Conservation (phyloP, 306 rosid genomes). For the Vigna reflexopilosa region DNA sequence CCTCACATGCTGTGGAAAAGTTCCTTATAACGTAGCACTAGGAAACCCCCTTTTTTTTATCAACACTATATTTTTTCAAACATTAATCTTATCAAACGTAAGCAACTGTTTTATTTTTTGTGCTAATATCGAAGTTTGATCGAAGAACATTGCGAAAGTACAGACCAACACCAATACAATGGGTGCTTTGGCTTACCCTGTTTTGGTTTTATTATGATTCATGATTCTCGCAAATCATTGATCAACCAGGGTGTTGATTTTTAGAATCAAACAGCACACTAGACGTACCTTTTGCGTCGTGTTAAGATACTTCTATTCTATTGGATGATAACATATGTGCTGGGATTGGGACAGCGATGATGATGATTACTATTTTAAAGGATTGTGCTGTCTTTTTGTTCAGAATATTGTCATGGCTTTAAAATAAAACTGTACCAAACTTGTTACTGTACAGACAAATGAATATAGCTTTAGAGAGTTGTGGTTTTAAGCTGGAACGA, state of each 20-base stretch:
- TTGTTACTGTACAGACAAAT: no score
- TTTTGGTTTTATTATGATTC: background rate
- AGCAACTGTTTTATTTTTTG: background rate
- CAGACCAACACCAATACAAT: background rate
- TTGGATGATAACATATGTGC: slow-evolving; percentile 16
- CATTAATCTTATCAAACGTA: no score
- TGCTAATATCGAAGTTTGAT: background rate
- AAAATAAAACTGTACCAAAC: background rate
- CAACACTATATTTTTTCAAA: no score
- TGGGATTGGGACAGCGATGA: background rate
- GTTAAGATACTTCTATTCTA: slow-evolving; percentile 14
- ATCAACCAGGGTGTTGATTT: background rate
- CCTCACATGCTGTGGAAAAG: slow-evolving; percentile 25
- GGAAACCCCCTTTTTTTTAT: no score
- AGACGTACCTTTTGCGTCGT: background rate
- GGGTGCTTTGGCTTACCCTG: background rate
- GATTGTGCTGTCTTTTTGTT: background rate
- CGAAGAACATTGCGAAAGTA: background rate
- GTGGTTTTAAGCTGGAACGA: background rate
- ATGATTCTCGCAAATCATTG: background rate
- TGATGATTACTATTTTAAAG: background rate
- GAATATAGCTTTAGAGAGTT: background rate
- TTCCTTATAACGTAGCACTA: background rate
- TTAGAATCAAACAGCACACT: background rate
- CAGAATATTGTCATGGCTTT: background rate